A percentile compares a stretch with the other conserved stretches of the same genome.
Conservation (phyloP, 1,284 basidiomycete genomes). For the Kwoniella shivajii region DNA sequence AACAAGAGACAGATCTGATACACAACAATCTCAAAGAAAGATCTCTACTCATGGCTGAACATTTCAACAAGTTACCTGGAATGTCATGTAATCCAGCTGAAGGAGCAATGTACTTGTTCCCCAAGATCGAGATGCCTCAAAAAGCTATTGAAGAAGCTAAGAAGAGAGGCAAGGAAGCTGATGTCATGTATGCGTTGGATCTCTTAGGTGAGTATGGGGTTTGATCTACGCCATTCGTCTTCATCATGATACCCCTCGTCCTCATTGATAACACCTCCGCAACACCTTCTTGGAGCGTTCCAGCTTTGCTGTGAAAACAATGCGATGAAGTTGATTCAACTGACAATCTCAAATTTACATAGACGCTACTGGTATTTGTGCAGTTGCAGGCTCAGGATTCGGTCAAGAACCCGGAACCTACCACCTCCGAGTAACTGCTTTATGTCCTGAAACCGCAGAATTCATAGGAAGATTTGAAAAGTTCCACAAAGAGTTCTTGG, state of each 20-base stretch:
- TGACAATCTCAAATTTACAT: too few species aligned
- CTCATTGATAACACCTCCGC: too few species aligned
- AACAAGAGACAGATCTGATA: constrained; percentile 76
- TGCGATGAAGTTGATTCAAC: too few species aligned
- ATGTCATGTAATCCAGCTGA: constrained; percentile 80
- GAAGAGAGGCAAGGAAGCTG: constrained; percentile 72
- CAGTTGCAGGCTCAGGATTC: constrained; percentile 88
- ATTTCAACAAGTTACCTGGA: constrained; percentile 75
- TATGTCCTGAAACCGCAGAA: constrained; percentile 82
- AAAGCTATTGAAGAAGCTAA: constrained; percentile 73
- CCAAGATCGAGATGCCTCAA: constrained; percentile 68
- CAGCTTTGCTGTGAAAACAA: too few species aligned
- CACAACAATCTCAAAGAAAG: constrained; percentile 72
- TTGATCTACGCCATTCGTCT: not conserved
- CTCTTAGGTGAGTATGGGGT: constrained; percentile 62
- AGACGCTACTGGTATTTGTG: constrained; percentile 87
- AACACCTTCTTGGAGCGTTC: too few species aligned
- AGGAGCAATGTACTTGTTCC: constrained; percentile 88
- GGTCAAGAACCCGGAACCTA: constrained; percentile 84
- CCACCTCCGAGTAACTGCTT: constrained; percentile 83
- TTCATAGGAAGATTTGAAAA: constrained; percentile 80
- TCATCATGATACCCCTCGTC: too few species aligned
- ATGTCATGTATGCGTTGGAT: constrained; percentile 81
- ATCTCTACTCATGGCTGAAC: constrained; percentile 70
- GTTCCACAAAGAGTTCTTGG: constrained; percentile 78